Evolutionary conservation across 129 eudicot genomes (phyloP), one percentile per base, ranked within the genome.

Genomic region (Lonicera japonica): DNA sequence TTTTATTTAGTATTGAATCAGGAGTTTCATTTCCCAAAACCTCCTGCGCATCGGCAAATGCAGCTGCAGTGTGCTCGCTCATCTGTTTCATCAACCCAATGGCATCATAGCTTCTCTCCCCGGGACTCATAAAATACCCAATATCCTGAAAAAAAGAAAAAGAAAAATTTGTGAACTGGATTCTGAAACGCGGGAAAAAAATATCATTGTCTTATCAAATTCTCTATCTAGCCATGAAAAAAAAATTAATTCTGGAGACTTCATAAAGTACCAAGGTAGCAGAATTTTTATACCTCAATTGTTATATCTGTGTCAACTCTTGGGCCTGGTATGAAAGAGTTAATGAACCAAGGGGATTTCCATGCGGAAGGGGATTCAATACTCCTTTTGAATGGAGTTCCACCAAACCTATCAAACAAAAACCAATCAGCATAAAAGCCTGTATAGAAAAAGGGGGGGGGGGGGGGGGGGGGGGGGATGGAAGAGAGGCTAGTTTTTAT

Each of bases 351-450:
- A 54, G 95, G 99, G n/a, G 99, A 90, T 65, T 74, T 90, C 95
- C 92, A 86, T n/a, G 94, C 85, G 39, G 89, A 86, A 66, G 97
- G 94, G 65, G 95, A 90, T 60, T 90, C 97, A 66, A 86, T 60
- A 70, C 78, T 74, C 73, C 76, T 70, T 68, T 67, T 86, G 22
- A 78, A 74, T 48, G 95, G 87, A 20, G 90, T 90, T 58, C 66
- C 95, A 12, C 79, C 70, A 68, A 83, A 74, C 54, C 97, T 90
- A 71, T 29, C 4, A 13, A 47, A 48, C 18, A 60, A 56, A 57
- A 38, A 45, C 47, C 61, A 51, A 15, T 8, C 51, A 38, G 6
- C 43, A 38, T n/a, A n/a, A n/a, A n/a, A n/a, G n/a, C n/a, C n/a
- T n/a, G n/a, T n/a, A n/a, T n/a, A n/a, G n/a, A n/a, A n/a, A n/a